Conservation (phyloP, 352 stramenopile species). For the Pythium plurisporium region DNA sequence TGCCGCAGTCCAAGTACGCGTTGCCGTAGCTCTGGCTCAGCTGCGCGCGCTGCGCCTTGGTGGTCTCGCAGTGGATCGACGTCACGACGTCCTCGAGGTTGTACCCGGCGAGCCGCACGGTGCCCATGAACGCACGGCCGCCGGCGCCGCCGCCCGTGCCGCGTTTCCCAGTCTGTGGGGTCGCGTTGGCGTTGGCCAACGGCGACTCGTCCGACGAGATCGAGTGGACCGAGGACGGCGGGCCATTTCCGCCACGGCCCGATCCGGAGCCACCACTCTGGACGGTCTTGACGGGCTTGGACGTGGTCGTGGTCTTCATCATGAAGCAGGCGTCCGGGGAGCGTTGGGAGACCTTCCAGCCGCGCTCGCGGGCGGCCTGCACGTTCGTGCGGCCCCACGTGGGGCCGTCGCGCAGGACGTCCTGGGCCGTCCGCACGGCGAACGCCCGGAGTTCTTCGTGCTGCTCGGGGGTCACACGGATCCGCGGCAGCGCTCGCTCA, state of each 20-base stretch:
- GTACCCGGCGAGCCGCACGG: slow-evolving; percentile 34
- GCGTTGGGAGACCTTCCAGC: slow-evolving; percentile 53
- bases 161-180: not conserved
- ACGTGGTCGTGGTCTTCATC: slow-evolving; percentile 38
- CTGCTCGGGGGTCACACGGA: slow-evolving; percentile 44
- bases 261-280: not conserved
- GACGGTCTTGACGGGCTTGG: slow-evolving; percentile 16
- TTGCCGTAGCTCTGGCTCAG: slow-evolving; percentile 44
- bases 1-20: slow-evolving; percentile 51
- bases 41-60: slow-evolving; percentile 37
- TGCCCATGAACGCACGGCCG: slow-evolving; percentile 47
- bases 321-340: slow-evolving; percentile 47
- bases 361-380: slow-evolving; percentile 31
- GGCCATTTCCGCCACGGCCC: not conserved
- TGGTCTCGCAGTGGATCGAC: slow-evolving; percentile 58
- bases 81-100: slow-evolving; percentile 67
- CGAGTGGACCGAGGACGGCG: not conserved
- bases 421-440: slow-evolving; percentile 41
- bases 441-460: slow-evolving; percentile 62
- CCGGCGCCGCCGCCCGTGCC: slow-evolving; percentile 1
- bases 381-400: slow-evolving; percentile 65
- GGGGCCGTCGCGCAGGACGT: slow-evolving; percentile 51
- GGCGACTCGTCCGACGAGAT: slow-evolving; percentile 13
- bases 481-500: slow-evolving; percentile 40
- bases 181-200: not conserved